Conservation (phyloP, 2,329 filamentous ascomycete genomes). For the Epicoccum sorghinum region DNA sequence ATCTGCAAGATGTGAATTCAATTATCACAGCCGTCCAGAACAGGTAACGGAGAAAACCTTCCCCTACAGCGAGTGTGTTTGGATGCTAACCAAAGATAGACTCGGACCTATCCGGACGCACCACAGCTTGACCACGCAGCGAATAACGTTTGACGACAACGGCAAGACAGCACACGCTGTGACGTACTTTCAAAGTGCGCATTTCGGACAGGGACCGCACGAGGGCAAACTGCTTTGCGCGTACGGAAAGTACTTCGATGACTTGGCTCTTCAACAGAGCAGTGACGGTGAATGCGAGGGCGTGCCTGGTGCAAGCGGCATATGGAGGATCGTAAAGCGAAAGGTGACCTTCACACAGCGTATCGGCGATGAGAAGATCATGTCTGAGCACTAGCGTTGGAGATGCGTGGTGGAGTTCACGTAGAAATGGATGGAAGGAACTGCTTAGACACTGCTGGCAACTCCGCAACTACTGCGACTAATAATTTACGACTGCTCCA, state of each 20-base stretch:
- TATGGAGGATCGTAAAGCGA: constrained; percentile 49
- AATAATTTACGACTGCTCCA: no score
- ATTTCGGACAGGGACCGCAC: constrained; percentile 53
- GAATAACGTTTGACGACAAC: constrained; percentile 39
- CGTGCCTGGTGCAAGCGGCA: constrained; percentile 46
- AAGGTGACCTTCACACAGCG: constrained; percentile 48
- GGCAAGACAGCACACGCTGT: constrained; percentile 42
- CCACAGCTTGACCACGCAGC: constrained; percentile 52
- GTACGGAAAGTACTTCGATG: constrained; percentile 51
- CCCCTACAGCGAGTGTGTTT: no score
- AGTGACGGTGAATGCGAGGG: constrained; percentile 33
- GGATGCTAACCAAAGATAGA: constrained; percentile 23
- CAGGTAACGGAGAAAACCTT: constrained; percentile 27
- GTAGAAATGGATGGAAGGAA: background rate
- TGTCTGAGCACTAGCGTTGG: constrained; percentile 35
- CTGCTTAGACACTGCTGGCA: background rate
- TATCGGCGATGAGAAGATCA: constrained; percentile 44
- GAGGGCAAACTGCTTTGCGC: constrained; percentile 50
- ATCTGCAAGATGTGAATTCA: constrained; percentile 43
- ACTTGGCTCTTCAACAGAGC: constrained; percentile 38
- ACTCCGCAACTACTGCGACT: no score
- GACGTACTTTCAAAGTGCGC: constrained; percentile 52
- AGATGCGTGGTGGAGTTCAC: no score
- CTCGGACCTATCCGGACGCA: constrained; percentile 50
- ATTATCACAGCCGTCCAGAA: constrained; percentile 43